Base-by-base conservation (phyloP, 805 yeast genomes). In the Saccharomyces paradoxus region DNA sequence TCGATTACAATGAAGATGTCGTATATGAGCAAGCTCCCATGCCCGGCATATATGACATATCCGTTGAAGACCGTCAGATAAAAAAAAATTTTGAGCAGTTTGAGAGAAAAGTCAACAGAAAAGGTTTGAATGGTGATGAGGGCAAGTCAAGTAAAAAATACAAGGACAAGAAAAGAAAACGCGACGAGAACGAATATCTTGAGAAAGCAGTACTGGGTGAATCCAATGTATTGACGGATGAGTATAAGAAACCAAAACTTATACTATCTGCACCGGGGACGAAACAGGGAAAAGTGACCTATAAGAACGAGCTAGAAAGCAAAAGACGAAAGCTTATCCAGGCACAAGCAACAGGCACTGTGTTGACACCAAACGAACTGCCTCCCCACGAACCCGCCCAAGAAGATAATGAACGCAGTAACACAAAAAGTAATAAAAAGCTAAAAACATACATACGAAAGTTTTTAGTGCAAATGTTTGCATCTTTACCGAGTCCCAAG, bases 1-100 rank as follows among this genome's bases (percentile, higher is more conserved):
- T 87, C 66, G 97, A 91, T 66, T 89, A 88, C 68, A 88, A 86
- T 65, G 86, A 82, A 1, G 96, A 87, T 61, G 81, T 91, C 9
- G 89, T 92, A 0, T 86, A 87, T 62, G 94, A 90, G 62, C 83
- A 81, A 56, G 70, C 69, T 14, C 92, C 96, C 0, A 78, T 76
- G 3, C 74, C 71, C 0, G 97, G 96, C 0, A 69, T 81, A 22
- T 87, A 84, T 65, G 91, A 87, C 62, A 81, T 83, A 0, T 62
- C 74, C 0, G 81, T 78, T n/a, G 97, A 91, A 65, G 69, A 70
- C 13, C 61, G 60, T 13, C 57, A 59, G 2, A 81, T 83, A 55
- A 63, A 63, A 2, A 55, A 55, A 7, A 77, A 74, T 1, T 67
- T 74, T 47, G 56, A 56, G 1, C 68, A 64, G 21, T 87, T 81